A percentile compares a stretch with the other conserved stretches of the same genome.
phyloP scores from a whole-genome alignment of 352 stramenopile genomes.

The Pelagophyceae sp. region DNA sequence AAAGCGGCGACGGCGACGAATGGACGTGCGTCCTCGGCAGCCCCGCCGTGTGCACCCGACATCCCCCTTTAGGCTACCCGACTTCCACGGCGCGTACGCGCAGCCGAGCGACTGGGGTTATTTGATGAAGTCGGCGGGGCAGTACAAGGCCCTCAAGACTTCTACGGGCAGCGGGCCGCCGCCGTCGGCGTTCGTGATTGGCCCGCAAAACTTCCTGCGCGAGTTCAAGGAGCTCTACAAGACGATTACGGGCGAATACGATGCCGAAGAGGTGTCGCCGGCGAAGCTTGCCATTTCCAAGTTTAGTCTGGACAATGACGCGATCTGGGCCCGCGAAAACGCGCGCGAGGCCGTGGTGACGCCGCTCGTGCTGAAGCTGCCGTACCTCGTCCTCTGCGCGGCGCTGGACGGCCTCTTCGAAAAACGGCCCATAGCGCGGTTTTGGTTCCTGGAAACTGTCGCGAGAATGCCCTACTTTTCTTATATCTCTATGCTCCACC shows the following conservation, averaged over 20 bases:
- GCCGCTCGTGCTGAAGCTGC: conserved; percentile 44
- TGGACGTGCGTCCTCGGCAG: no score
- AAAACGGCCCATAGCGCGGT: conserved; percentile 32
- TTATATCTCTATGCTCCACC: conserved; percentile 45
- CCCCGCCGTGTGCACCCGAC: no score
- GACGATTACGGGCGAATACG: not conserved
- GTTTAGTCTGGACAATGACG: conserved; percentile 39
- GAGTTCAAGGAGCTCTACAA: not conserved
- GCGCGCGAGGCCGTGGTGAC: conserved; percentile 33
- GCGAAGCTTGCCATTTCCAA: conserved; percentile 23
- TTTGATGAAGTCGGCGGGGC: not conserved
- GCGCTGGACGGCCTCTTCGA: conserved; percentile 48
- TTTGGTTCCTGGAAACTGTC: conserved; percentile 42
- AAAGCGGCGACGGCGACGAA: no score
- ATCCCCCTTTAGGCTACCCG: no score
- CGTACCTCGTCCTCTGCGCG: conserved; percentile 41
- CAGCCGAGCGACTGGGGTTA: not conserved
- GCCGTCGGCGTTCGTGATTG: not conserved
- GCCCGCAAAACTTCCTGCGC: not conserved
- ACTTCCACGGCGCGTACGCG: not conserved
- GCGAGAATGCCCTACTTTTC: conserved; percentile 44
- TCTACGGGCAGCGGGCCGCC: no score
- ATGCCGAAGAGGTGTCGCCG: not conserved
- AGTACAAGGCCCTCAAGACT: not conserved
- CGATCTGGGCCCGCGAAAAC: conserved; percentile 42